Conservation (phyloP, 257 asterid species). For the Fraxinus pennsylvanica region DNA sequence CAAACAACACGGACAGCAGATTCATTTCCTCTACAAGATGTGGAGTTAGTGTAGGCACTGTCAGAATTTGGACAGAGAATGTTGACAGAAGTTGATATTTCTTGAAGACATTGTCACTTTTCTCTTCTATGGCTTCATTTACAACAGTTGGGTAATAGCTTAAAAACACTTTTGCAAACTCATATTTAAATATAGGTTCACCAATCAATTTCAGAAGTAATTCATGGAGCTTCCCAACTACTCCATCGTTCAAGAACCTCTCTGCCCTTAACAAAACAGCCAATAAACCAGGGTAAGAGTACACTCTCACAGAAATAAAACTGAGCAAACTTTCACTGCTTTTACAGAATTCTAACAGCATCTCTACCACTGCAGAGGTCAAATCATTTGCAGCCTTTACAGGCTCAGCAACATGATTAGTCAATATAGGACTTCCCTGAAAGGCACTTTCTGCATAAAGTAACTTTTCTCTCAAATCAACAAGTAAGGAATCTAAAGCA, state of each 20-base stretch:
- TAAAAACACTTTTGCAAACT: constrained; percentile 83
- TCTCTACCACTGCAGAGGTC: constrained; percentile 68
- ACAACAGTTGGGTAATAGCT: constrained; percentile 73
- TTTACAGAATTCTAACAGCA: constrained; percentile 76
- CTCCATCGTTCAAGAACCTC: constrained; percentile 44
- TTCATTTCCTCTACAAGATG: constrained; percentile 92
- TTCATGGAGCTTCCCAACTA: constrained; percentile 75
- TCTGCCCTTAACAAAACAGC: constrained; percentile 77
- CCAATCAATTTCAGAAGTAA: constrained; percentile 84
- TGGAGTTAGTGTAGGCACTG: constrained; percentile 84
- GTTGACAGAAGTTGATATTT: constrained; percentile 66
- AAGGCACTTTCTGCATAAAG: constrained; percentile 32
- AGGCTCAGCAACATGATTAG: constrained; percentile 36
- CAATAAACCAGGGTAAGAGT: constrained; percentile 64
- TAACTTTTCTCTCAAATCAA: constrained; percentile 67
- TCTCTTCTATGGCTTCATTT: constrained; percentile 52
- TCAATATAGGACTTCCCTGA: constrained; percentile 40
- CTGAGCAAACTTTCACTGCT: constrained; percentile 84
- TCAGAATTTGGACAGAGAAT: constrained; percentile 87
- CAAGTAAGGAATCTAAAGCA: constrained; percentile 60
- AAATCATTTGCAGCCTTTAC: constrained; percentile 54
- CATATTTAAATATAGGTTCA: constrained; percentile 83
- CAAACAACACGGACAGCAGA: constrained; percentile 74
- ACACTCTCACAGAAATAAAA: constrained; percentile 79
- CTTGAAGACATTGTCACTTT: constrained; percentile 52